phyloP scores from a whole-genome alignment of 352 stramenopile species.

The Phytophthora constricta region DNA sequence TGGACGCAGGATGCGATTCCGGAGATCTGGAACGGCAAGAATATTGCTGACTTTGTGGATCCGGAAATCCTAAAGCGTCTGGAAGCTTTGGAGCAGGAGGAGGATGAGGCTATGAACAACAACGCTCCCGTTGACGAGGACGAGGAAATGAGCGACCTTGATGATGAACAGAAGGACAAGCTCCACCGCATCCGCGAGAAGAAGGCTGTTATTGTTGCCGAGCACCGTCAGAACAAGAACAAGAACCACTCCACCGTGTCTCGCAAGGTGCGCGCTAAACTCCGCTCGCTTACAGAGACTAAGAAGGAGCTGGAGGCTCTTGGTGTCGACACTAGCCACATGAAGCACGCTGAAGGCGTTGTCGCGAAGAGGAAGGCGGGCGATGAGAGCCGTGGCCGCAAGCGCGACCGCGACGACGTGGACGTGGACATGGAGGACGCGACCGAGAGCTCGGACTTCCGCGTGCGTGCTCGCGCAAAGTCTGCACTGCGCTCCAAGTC shows the following conservation, averaged over 20 bases:
- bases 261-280: slow-evolving; percentile 85
- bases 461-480: slow-evolving; percentile 77
- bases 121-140: slow-evolving; percentile 90
- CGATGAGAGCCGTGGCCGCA: slow-evolving; percentile 85
- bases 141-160: slow-evolving; percentile 90
- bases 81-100: slow-evolving; percentile 95
- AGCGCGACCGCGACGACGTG: slow-evolving; percentile 83
- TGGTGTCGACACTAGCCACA: slow-evolving; percentile 91
- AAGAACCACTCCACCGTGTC: slow-evolving; percentile 93
- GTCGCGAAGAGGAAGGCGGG: slow-evolving; percentile 70
- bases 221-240: slow-evolving; percentile 95
- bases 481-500: slow-evolving; percentile 78
- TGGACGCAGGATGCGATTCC: slow-evolving; percentile 98
- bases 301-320: slow-evolving; percentile 93
- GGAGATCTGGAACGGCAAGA: slow-evolving; percentile 99
- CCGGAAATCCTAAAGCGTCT: slow-evolving; percentile 98
- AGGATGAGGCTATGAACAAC: slow-evolving; percentile 95
- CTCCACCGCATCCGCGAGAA: slow-evolving; percentile 83
- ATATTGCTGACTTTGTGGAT: slow-evolving; percentile 99
- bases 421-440: slow-evolving; percentile 91
- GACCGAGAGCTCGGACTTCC: slow-evolving; percentile 73
- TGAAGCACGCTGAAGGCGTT: slow-evolving; percentile 88
- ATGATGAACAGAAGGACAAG: slow-evolving; percentile 96
- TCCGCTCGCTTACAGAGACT: slow-evolving; percentile 75
- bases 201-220: slow-evolving; percentile 83